Base-by-base conservation (phyloP, 2,329 filamentous ascomycete genomes). In the Pezicula rhizophila region DNA sequence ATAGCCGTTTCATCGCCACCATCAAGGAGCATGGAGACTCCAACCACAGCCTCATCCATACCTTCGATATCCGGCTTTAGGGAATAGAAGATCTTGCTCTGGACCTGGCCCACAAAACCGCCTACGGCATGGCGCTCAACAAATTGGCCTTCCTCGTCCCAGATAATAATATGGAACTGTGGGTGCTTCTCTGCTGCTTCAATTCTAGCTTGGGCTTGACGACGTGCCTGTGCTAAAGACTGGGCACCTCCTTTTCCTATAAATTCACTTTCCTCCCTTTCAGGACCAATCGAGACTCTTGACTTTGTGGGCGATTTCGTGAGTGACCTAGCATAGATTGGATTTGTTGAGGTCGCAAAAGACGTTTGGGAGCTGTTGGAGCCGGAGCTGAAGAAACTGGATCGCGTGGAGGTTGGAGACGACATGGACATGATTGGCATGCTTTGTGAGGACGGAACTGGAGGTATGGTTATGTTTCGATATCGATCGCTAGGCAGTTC, bases 171-270 rank as follows among this genome's bases (percentile, higher is more conserved):
- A 7, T 72, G 71, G 60, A 83, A 83, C 14, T 74, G 70, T 1
- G 80, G 79, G 1, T 67, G 59, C 20, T 68, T 67, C 18, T 74
- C 71, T 0, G 82, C 80, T 17, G 74, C 71, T 34, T 86, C 78
- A 18, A 88, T 74, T 1, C 85, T 75, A 0, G 74, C 67, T 62
- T 90, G 85, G 0, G 86, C 86, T 14, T 79, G 77, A 6, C 82
- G 69, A 0, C 85, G 79, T 1, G 83, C 68, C 59, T 47, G 69
- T 64, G 14, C 79, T 23, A 62, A 72, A 55, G 40, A 42, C 7
- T 25, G 18, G 10, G 23, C 40, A 12, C 40, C 40, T 10, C 17
- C 17, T 23, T 25, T 42, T 11, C 18, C n/a, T 7, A 42, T 15
- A 14, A 2, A 10, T 28, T 42, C 40, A n/a, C n/a, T 25, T 28